Conservation (phyloP, 768 basidiomycete species). For the Amanita rimosa region DNA sequence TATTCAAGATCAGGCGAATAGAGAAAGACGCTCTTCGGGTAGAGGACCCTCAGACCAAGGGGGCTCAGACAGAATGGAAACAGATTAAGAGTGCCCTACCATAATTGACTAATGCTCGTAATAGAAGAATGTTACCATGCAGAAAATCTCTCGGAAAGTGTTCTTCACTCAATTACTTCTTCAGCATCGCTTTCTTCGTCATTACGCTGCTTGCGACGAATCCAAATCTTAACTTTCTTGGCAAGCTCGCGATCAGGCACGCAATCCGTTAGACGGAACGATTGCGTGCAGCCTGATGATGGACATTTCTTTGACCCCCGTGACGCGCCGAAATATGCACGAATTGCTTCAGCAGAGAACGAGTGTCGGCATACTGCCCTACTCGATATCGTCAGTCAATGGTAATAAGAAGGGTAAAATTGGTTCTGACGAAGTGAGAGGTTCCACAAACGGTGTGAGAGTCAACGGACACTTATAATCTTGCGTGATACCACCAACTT, state of each 20-base stretch:
- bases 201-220: constrained; percentile 38
- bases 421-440: constrained; percentile 67
- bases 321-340: constrained; percentile 37
- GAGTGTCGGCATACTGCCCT: constrained; percentile 72
- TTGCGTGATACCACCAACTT: constrained; percentile 78
- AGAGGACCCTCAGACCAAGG: constrained; percentile 5
- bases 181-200: constrained; percentile 53
- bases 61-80: constrained; percentile 59
- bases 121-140: not conserved
- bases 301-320: constrained; percentile 42
- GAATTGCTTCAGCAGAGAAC: constrained; percentile 66
- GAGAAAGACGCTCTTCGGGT: constrained; percentile 26
- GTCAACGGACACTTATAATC: constrained; percentile 81
- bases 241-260: constrained; percentile 45
- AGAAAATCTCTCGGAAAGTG: not conserved
- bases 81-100: constrained; percentile 29
- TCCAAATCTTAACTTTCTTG: constrained; percentile 47
- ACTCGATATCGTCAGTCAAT: constrained; percentile 1
- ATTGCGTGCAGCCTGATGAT: constrained; percentile 58
- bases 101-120: not conserved
- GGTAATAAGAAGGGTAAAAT: not conserved
- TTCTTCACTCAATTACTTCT: constrained; percentile 34
- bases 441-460: constrained; percentile 52
- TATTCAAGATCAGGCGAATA: constrained; percentile 62
- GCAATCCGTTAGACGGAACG: constrained; percentile 39